phyloP scores from a whole-genome alignment of 2,329 filamentous ascomycete genomes.

The Scopulariopsis brevicaulis region DNA sequence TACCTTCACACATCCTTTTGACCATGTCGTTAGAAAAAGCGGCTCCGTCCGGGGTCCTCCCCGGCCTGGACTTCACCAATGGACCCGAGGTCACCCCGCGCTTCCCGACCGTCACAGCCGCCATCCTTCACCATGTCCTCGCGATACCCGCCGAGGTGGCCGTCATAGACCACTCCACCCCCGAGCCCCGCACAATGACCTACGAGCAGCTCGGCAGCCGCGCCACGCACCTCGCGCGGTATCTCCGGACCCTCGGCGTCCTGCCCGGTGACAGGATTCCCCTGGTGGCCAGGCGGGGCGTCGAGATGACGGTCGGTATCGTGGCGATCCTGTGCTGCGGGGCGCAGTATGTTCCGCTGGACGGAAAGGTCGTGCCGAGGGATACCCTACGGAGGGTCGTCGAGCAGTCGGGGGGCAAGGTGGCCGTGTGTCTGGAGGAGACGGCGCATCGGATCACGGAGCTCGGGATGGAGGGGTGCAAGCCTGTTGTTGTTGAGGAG shows the following conservation, averaged over 20 bases:
- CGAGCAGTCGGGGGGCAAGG: slow-evolving; percentile 24
- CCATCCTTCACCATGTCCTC: slow-evolving; percentile 25
- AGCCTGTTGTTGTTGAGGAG: slow-evolving; percentile 18
- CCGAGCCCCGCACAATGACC: slow-evolving; percentile 21
- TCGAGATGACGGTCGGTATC: slow-evolving; percentile 46
- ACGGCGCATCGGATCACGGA: slow-evolving; percentile 19
- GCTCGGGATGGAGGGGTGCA: slow-evolving; percentile 9
- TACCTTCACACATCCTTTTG: neutral
- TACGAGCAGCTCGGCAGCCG: slow-evolving; percentile 30
- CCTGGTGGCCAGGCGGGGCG: slow-evolving; percentile 41
- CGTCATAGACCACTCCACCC: slow-evolving; percentile 21
- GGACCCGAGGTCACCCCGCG: slow-evolving; percentile 15
- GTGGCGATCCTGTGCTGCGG: slow-evolving; percentile 43
- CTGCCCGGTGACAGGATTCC: slow-evolving; percentile 33
- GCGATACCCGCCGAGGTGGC: slow-evolving; percentile 23
- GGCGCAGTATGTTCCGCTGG: slow-evolving; percentile 48
- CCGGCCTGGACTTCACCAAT: slow-evolving; percentile 7
- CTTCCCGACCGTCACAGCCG: slow-evolving; percentile 25
- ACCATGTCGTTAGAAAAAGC: neutral
- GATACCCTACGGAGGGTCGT: slow-evolving; percentile 36
- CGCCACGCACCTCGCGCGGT: slow-evolving; percentile 27
- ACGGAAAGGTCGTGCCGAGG: slow-evolving; percentile 40
- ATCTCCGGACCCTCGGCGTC: slow-evolving; percentile 26
- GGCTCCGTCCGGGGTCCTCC: neutral
- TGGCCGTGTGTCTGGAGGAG: slow-evolving; percentile 34